Evolutionary conservation across 805 yeast genomes (phyloP).

Genomic region (Nakazawaea ambrosiae): DNA sequence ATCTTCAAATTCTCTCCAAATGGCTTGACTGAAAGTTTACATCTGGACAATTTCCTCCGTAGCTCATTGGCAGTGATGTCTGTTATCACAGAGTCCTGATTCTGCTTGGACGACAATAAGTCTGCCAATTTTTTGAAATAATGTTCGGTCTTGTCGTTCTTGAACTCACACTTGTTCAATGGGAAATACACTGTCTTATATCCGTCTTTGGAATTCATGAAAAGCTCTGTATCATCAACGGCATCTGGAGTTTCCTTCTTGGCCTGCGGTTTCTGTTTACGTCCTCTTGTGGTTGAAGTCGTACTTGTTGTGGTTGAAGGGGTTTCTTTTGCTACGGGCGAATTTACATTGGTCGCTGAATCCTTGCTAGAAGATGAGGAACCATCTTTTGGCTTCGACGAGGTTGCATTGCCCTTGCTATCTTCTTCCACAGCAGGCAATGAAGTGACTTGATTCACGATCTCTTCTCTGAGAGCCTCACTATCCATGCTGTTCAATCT

Average conservation of each 20-base stretch:
- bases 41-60: slow-evolving; percentile 16
- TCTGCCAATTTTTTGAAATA: slow-evolving; percentile 18
- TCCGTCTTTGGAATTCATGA: slow-evolving; percentile 5
- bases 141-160: slow-evolving; percentile 16
- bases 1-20: slow-evolving; percentile 49
- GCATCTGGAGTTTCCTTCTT: slow-evolving; percentile 6
- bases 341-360: neutral
- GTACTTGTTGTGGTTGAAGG: slow-evolving; percentile 7
- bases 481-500: slow-evolving; percentile 12
- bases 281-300: neutral
- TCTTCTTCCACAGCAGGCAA: neutral
- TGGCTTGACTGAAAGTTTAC: slow-evolving; percentile 35
- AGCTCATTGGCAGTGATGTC: slow-evolving; percentile 20
- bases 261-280: neutral
- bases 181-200: slow-evolving; percentile 11
- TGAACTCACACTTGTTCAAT: slow-evolving; percentile 15
- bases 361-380: neutral
- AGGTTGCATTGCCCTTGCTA: neutral
- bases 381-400: neutral
- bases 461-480: slow-evolving; percentile 6
- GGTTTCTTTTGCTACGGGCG: slow-evolving; percentile 15
- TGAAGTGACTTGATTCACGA: slow-evolving; percentile 3
- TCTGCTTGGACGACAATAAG: neutral
- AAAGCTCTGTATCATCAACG: slow-evolving; percentile 8
- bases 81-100: slow-evolving; percentile 12